Conservation (phyloP, 768 basidiomycete species). For the Phallus indusiatus region DNA sequence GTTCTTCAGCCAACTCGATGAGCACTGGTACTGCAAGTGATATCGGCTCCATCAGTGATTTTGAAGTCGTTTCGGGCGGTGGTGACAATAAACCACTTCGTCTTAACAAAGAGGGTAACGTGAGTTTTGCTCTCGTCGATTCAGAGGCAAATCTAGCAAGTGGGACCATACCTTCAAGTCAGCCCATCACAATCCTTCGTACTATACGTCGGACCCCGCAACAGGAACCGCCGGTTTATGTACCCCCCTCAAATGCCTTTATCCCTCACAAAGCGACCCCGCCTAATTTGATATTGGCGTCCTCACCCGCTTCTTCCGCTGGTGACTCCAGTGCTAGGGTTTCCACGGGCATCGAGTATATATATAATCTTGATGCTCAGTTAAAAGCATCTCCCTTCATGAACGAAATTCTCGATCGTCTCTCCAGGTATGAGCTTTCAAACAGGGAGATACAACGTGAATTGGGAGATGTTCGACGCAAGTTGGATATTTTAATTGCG, state of each 20-base stretch:
- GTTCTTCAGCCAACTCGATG: not conserved
- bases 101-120: not conserved
- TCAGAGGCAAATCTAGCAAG: not conserved
- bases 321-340: constrained; percentile 63
- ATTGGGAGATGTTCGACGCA: constrained; percentile 63
- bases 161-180: not conserved
- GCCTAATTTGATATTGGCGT: constrained; percentile 37
- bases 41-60: not conserved
- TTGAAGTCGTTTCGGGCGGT: not conserved
- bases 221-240: constrained; percentile 13
- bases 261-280: constrained; percentile 29
- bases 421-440: constrained; percentile 59
- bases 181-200: constrained; percentile 5
- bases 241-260: constrained; percentile 24
- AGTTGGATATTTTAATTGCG: constrained; percentile 69
- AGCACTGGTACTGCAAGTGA: not conserved
- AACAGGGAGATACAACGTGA: constrained; percentile 67
- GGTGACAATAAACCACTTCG: not conserved
- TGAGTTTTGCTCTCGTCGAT: not conserved
- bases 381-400: constrained; percentile 69
- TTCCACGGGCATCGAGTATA: constrained; percentile 34
- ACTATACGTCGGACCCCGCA: not conserved
- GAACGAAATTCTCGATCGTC: constrained; percentile 65
- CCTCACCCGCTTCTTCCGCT: constrained; percentile 71
- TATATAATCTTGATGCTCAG: constrained; percentile 55